Percentiles rank a stretch among this genome's conserved stretches.
Conservation (phyloP, 1,284 basidiomycete genomes). For the Singerocomus inundabilis region DNA sequence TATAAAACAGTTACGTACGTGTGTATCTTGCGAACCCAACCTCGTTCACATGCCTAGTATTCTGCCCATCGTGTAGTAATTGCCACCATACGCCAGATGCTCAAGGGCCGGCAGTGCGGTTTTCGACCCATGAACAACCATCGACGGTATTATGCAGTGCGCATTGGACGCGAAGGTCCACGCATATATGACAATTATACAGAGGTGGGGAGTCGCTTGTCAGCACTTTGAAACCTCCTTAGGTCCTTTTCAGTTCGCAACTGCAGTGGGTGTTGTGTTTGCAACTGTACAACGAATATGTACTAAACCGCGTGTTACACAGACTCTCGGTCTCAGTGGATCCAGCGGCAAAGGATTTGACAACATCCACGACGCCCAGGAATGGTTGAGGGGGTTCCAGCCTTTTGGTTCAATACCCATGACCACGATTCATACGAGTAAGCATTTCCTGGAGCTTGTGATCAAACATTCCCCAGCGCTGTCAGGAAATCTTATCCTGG, state of each 20-base stretch:
- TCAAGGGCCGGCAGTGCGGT: not conserved
- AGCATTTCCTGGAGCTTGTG: constrained; percentile 1
- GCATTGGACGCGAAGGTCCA: constrained; percentile 33
- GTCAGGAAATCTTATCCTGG: not conserved
- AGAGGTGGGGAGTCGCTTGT: constrained; percentile 22
- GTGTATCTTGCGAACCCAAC: too few species aligned
- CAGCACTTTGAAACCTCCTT: not conserved
- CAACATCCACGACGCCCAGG: constrained; percentile 29
- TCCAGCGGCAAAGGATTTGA: constrained; percentile 35
- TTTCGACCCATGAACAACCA: constrained; percentile 13
- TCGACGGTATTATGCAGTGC: constrained; percentile 36
- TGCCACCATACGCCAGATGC: not conserved
- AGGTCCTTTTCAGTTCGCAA: constrained; percentile 18
- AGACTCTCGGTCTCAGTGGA: constrained; percentile 34
- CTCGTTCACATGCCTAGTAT: constrained; percentile 9
- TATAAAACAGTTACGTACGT: constrained; percentile 5
- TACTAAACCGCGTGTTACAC: not conserved
- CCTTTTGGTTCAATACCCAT: constrained; percentile 9
- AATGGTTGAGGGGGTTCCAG: constrained; percentile 25
- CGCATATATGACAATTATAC: constrained; percentile 31
- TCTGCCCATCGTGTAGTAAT: not conserved
- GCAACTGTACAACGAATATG: not conserved
- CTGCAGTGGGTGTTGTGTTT: constrained; percentile 22
- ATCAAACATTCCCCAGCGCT: not conserved
- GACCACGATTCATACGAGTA: constrained; percentile 20